Base-by-base conservation (phyloP, 2,329 filamentous ascomycete species). In the Microcyclospora pomicola region DNA sequence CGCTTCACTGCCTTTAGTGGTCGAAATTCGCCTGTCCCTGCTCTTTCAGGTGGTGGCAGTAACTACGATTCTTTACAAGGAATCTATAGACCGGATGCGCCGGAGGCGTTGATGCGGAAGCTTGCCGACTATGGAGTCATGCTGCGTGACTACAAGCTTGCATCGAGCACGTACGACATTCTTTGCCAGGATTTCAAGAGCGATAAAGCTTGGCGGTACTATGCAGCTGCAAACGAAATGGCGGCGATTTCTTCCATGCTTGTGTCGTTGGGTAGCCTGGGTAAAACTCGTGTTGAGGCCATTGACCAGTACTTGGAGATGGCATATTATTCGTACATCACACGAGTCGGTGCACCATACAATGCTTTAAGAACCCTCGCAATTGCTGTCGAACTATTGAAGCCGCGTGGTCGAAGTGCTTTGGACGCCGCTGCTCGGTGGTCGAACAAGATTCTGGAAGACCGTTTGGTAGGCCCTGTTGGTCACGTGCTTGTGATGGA, bases 191-290 rank as follows among this genome's bases (percentile, higher is more conserved):
- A 98, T 58, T 98, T 88, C 59, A 79, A 77, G 54, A 91, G 91
- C 55, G 87, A 95, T 57, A 96, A 96, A 59, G 92, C 91, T 1
- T 98, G 91, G 91, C 84, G 77, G 50, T 83, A 96, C 54, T 85
- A 95, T 56, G 91, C 91, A 0, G 88, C 83, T 3, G 81, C 83
- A 1, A 88, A 93, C 58, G 91, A 98, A 65, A 96, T 98, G 88
- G 80, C 82, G 24, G 87, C 84, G 5, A 65, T 95, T 10, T 84
- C 83, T 51, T 74, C 84, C 31, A 72, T 98, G 27, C 71, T 98
- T 42, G 78, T 80, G 51, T 77, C 83, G 0, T 74, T 82, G 42
- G 71, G 72, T 12, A 66, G 82, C 44, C 40, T 44, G 9, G 77
- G 76, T 2, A 94, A 87, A 56, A 75, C 74, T 19, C 77, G 88